These are phyloP conservation scores for Asterochloris sp. DNA, from an alignment of 139 green algal genomes.

Conservation along the genomic window DNA sequence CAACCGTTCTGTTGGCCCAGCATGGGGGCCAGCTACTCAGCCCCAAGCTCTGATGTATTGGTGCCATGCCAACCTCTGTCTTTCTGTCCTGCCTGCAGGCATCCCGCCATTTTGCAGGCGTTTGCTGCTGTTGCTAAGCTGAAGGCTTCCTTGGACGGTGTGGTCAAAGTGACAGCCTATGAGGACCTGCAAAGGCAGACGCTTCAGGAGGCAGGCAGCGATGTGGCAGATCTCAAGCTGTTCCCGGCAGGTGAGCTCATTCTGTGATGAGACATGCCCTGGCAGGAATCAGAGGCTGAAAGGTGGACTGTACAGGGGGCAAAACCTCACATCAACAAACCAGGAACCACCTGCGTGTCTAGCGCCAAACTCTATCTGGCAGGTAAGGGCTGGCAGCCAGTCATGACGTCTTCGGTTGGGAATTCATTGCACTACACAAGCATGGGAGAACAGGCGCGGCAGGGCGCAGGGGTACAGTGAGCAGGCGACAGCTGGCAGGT, in stretches of 20 bases:
- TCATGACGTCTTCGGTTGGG: too few species aligned
- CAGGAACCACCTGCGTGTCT: too few species aligned
- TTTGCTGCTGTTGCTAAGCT: constrained; percentile 27
- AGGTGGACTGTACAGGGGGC: too few species aligned
- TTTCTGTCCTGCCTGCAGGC: constrained; percentile 13
- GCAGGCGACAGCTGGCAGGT: too few species aligned
- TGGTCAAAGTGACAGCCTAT: constrained; percentile 39
- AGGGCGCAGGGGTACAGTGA: too few species aligned
- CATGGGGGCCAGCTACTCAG: too few species aligned
- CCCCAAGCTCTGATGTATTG: neutral
- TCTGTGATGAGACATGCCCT: neutral
- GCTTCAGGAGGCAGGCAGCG: neutral
- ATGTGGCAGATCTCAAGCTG: constrained; percentile 27
- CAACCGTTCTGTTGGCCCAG: neutral
- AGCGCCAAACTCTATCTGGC: too few species aligned
- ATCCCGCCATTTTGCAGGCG: constrained; percentile 22
- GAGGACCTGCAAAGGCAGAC: constrained; percentile 11
- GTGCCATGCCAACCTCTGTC: neutral
- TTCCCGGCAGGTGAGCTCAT: constrained; percentile 31
- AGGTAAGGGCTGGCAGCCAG: too few species aligned
- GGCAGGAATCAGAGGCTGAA: too few species aligned
- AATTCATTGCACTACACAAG: too few species aligned
- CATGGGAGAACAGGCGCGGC: too few species aligned
- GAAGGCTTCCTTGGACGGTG: neutral
- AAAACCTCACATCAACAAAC: too few species aligned